A percentile compares a stretch with the other conserved stretches of the same genome.
Conservation (phyloP, 2,329 filamentous ascomycete species). For the Rugonectria rugulosa region DNA sequence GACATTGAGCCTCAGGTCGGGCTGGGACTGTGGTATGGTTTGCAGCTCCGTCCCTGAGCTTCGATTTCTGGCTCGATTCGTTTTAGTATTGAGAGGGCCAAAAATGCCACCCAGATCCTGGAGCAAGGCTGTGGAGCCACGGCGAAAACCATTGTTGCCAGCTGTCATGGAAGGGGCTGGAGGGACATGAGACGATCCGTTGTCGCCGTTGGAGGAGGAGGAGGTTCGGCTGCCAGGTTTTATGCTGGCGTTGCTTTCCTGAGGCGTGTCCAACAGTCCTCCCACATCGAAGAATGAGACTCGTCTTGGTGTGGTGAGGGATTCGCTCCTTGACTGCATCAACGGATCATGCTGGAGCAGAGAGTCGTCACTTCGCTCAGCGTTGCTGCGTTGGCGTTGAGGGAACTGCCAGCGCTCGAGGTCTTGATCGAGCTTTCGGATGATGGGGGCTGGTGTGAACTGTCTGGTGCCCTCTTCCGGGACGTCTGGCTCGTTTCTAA, state of each 20-base stretch:
- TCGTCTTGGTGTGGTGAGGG: constrained; percentile 39
- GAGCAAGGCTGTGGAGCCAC: constrained; percentile 65
- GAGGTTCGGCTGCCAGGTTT: constrained; percentile 53
- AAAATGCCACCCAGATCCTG: constrained; percentile 66
- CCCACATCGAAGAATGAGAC: constrained; percentile 89
- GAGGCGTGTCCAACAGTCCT: constrained; percentile 68
- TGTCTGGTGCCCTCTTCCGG: constrained; percentile 40
- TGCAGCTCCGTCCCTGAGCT: constrained; percentile 53
- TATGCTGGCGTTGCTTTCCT: constrained; percentile 42
- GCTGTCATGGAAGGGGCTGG: constrained; percentile 57
- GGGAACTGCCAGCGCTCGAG: constrained; percentile 59
- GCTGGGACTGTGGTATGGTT: constrained; percentile 53
- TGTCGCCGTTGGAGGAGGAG: constrained; percentile 50
- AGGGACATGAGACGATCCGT: constrained; percentile 44
- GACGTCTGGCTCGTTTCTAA: constrained; percentile 50
- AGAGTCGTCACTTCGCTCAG: constrained; percentile 55
- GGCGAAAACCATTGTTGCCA: constrained; percentile 52
- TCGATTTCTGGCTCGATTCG: constrained; percentile 42
- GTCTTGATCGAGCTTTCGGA: constrained; percentile 42
- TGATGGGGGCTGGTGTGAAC: constrained; percentile 48
- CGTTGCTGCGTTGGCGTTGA: constrained; percentile 46
- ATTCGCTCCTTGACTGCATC: constrained; percentile 36
- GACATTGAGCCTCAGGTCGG: constrained; percentile 43
- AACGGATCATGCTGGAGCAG: constrained; percentile 48
- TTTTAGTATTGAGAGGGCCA: constrained; percentile 48